phyloP scores from a whole-genome alignment of 208 protist species.

The Crithidia brevicula region DNA sequence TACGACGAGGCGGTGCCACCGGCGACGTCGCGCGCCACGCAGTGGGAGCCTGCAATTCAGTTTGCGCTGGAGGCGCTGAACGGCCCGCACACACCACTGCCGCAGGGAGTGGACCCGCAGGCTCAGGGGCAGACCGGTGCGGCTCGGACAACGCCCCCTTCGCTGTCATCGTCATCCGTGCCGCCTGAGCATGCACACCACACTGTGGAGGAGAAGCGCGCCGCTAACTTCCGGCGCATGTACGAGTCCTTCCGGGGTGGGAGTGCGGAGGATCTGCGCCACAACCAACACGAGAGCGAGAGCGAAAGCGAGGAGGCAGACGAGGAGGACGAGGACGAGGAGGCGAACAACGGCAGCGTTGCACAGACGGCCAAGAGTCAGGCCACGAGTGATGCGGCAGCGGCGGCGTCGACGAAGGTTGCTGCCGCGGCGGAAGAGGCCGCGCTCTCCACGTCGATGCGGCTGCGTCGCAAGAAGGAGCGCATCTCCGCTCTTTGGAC shows the following conservation, averaged over 20 bases:
- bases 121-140: no score
- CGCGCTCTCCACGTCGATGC: conserved; percentile 6
- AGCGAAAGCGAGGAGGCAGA: background rate
- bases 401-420: no score
- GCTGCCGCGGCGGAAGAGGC: background rate
- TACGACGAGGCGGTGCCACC: background rate
- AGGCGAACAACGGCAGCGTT: conserved; percentile 7
- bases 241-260: conserved; percentile 6
- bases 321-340: conserved; percentile 4
- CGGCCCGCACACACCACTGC: background rate
- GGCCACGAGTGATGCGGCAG: background rate
- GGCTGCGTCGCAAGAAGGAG: conserved; percentile 3
- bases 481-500: conserved; percentile 38
- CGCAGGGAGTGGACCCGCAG: background rate
- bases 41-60: conserved; percentile 35
- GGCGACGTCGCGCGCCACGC: conserved; percentile 6
- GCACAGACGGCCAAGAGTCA: background rate
- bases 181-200: no score
- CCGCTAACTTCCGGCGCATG: background rate
- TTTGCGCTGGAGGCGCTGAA: conserved; percentile 34
- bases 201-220: background rate
- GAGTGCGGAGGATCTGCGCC: conserved; percentile 24
- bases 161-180: no score
- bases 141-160: no score
- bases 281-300: background rate